Conservation (phyloP, 176 grass and related monocot genomes). For the Lolium perenne region DNA sequence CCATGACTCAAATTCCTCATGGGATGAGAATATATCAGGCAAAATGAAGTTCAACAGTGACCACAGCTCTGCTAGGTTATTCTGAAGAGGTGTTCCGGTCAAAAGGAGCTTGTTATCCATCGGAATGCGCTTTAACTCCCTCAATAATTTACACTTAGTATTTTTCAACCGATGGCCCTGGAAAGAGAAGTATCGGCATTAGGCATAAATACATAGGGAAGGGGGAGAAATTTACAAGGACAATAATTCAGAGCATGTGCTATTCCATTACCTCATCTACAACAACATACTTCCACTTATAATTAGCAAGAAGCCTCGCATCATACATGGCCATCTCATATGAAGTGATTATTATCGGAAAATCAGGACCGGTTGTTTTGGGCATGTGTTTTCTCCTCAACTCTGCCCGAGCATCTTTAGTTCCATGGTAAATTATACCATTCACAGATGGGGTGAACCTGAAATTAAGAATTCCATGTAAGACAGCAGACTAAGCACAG, state of each 20-base stretch:
- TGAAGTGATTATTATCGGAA: slow-evolving; percentile 89
- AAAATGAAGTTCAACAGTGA: slow-evolving; percentile 97
- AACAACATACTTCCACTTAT: slow-evolving; percentile 93
- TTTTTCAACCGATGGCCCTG: slow-evolving; percentile 99
- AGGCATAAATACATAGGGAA: slow-evolving; percentile 22
- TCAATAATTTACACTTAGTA: slow-evolving; percentile 74
- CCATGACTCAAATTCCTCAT: slow-evolving; percentile 97
- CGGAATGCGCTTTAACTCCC: slow-evolving; percentile 79
- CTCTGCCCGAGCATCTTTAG: slow-evolving; percentile 64
- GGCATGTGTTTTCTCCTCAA: slow-evolving; percentile 87
- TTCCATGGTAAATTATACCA: slow-evolving; percentile 87
- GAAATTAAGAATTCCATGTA: slow-evolving; percentile 42
- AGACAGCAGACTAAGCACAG: slow-evolving; percentile 17
- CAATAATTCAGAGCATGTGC: not conserved
- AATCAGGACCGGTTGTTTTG: slow-evolving; percentile 60
- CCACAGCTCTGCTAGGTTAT: slow-evolving; percentile 98
- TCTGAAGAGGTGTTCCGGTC: slow-evolving; percentile 95
- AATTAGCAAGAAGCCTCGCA: slow-evolving; percentile 69
- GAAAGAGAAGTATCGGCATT: slow-evolving; percentile 34
- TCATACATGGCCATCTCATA: slow-evolving; percentile 82
- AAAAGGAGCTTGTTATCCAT: slow-evolving; percentile 98
- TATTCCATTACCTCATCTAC: slow-evolving; percentile 82
- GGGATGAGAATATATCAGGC: slow-evolving; percentile 96
- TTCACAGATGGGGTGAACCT: slow-evolving; percentile 84
- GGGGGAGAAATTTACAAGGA: not conserved